These are phyloP conservation scores for Podospora pseudocomata DNA, from an alignment of 495 filamentous ascomycete species.

Conservation along the genomic window DNA sequence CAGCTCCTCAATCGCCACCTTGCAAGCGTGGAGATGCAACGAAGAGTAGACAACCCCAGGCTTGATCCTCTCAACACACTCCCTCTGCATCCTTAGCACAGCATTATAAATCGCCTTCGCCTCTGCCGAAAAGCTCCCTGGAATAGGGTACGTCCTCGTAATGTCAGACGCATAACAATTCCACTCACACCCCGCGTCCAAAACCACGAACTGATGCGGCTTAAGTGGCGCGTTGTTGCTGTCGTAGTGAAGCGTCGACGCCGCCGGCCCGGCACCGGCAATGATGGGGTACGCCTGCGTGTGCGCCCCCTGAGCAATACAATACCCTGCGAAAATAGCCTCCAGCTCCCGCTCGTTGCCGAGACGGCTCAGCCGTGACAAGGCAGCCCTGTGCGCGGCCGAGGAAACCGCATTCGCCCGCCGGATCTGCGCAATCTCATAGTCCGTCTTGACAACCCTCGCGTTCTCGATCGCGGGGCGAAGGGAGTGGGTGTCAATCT, in stretches of 20 bases:
- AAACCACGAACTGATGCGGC: conserved; percentile 65
- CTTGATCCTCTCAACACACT: conserved; percentile 63
- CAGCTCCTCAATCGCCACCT: conserved; percentile 68
- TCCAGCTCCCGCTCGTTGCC: conserved; percentile 80
- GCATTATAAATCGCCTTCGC: conserved; percentile 66
- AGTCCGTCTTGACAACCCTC: conserved; percentile 71
- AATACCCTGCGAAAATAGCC: conserved; percentile 67
- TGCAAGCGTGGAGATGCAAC: conserved; percentile 66
- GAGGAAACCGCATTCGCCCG: conserved; percentile 72
- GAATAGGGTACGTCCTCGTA: conserved; percentile 79
- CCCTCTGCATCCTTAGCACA: conserved; percentile 78
- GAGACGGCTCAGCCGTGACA: conserved; percentile 55
- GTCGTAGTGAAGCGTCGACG: conserved; percentile 79
- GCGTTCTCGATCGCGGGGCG: conserved; percentile 66
- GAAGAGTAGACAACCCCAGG: conserved; percentile 64
- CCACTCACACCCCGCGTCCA: conserved; percentile 86
- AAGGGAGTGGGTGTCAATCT: conserved; percentile 47
- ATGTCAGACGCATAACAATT: conserved; percentile 87
- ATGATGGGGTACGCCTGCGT: conserved; percentile 86
- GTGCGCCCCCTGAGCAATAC: conserved; percentile 65
- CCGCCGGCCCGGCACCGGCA: conserved; percentile 72
- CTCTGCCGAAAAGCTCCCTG: conserved; percentile 61
- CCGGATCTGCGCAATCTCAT: conserved; percentile 76
- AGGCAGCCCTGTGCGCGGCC: conserved; percentile 66
- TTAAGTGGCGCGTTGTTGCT: conserved; percentile 68